phyloP scores from a whole-genome alignment of 441 rosid species.

The Hura crepitans region DNA sequence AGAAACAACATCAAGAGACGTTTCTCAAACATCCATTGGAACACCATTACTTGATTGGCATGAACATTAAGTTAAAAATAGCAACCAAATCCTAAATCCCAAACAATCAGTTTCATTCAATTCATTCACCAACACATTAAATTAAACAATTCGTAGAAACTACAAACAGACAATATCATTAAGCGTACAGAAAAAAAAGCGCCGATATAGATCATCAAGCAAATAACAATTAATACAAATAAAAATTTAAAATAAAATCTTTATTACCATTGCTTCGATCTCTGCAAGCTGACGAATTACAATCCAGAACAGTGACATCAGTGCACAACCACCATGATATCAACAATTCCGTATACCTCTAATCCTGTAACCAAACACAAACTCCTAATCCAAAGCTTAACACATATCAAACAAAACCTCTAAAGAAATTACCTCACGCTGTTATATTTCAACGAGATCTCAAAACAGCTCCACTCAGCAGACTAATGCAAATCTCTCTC shows the following conservation, averaged over 20 bases:
- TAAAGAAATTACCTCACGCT: not conserved
- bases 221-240: slow-evolving; percentile 23
- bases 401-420: not conserved
- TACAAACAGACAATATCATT: not conserved
- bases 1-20: not conserved
- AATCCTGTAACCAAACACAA: slow-evolving; percentile 6
- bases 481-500: not conserved
- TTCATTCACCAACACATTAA: not conserved
- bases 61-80: not conserved
- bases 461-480: not conserved
- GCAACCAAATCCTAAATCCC: not conserved
- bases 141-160: not conserved
- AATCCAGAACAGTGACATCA: slow-evolving; percentile 59
- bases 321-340: slow-evolving; percentile 28
- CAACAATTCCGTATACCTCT: not conserved
- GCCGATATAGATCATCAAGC: not conserved
- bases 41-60: not conserved
- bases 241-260: not conserved
- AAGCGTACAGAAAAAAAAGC: not conserved
- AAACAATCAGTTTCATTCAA: not conserved
- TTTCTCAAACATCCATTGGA: no score
- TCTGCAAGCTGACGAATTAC: slow-evolving; percentile 58
- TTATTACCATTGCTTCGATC: slow-evolving; percentile 44
- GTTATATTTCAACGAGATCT: not conserved
- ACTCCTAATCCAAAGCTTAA: not conserved